These are phyloP conservation scores for Hypoxylon cercidicola DNA, from an alignment of 495 filamentous ascomycete genomes.

Conservation along the genomic window DNA sequence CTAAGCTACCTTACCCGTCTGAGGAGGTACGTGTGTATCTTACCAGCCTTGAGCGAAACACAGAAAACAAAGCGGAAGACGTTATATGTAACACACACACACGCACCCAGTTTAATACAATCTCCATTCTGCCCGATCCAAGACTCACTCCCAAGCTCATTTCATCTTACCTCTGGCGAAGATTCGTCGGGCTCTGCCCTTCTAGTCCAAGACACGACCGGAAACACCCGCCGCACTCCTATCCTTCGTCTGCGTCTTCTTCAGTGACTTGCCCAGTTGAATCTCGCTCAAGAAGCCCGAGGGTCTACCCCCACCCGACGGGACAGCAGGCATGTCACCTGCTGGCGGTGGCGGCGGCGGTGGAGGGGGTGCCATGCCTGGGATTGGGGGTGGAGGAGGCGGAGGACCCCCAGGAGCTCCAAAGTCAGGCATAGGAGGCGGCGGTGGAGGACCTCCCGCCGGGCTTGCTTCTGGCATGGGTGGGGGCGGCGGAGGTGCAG, in stretches of 20 bases:
- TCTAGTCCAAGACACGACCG: conserved; percentile 71
- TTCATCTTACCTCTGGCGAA: neutral
- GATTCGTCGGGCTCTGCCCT: conserved; percentile 2
- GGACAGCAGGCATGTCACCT: conserved; percentile 48
- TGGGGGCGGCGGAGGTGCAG: conserved; percentile 53
- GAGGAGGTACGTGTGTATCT: no score
- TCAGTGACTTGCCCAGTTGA: conserved; percentile 77
- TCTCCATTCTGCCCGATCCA: conserved; percentile 32
- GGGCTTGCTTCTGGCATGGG: conserved; percentile 51
- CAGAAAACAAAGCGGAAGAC: no score
- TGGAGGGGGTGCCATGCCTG: conserved; percentile 63
- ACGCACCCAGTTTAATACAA: no score
- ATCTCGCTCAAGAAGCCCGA: conserved; percentile 82
- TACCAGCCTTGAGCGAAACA: no score
- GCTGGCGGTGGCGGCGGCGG: conserved; percentile 62
- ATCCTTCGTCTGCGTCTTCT: conserved; percentile 87
- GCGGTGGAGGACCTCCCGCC: conserved; percentile 36
- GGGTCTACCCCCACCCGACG: conserved; percentile 55
- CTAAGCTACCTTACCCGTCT: no score
- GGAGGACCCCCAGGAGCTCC: conserved; percentile 51
- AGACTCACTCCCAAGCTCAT: conserved; percentile 10
- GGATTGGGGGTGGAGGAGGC: conserved; percentile 65
- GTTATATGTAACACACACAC: no score
- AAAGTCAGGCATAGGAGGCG: conserved; percentile 51
- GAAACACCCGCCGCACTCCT: conserved; percentile 74